phyloP scores from a whole-genome alignment of 2,329 filamentous ascomycete genomes.

The Neodidymelliopsis sp. region DNA sequence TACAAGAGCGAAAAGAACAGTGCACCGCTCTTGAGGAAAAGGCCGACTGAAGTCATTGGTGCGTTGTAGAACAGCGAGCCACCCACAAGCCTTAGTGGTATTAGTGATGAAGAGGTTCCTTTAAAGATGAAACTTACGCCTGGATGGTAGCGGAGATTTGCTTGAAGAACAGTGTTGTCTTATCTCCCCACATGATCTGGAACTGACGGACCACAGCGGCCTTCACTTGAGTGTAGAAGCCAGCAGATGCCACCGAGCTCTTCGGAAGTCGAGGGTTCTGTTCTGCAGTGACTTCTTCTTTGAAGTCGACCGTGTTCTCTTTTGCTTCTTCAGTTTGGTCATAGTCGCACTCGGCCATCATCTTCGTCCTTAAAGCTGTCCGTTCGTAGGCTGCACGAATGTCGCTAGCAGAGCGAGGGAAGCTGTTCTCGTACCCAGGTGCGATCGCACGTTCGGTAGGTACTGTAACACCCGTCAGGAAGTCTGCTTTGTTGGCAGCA shows the following conservation, averaged over 20 bases:
- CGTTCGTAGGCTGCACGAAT: conserved; percentile 46
- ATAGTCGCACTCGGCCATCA: conserved; percentile 65
- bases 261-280: conserved; percentile 21
- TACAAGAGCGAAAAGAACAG: conserved; percentile 70
- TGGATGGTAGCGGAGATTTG: conserved; percentile 64
- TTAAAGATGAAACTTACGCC: too few species aligned
- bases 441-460: conserved; percentile 50
- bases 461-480: conserved; percentile 73
- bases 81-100: too few species aligned
- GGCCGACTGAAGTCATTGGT: conserved; percentile 62
- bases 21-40: conserved; percentile 70
- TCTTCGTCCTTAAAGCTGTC: conserved; percentile 58
- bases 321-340: conserved; percentile 56
- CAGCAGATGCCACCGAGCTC: conserved; percentile 59
- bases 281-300: conserved; percentile 53
- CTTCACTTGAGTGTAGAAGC: too few species aligned
- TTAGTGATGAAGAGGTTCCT: too few species aligned
- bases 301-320: conserved; percentile 57
- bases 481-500: conserved; percentile 72
- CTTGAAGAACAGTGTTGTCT: conserved; percentile 68
- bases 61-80: conserved; percentile 74
- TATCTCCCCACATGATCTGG: conserved; percentile 70
- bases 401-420: conserved; percentile 17
- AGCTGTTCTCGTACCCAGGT: conserved; percentile 48
- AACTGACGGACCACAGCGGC: conserved; percentile 68